These are phyloP conservation scores for Trametes versicolor DNA, from an alignment of 1,284 basidiomycete genomes.

Conservation along the genomic window DNA sequence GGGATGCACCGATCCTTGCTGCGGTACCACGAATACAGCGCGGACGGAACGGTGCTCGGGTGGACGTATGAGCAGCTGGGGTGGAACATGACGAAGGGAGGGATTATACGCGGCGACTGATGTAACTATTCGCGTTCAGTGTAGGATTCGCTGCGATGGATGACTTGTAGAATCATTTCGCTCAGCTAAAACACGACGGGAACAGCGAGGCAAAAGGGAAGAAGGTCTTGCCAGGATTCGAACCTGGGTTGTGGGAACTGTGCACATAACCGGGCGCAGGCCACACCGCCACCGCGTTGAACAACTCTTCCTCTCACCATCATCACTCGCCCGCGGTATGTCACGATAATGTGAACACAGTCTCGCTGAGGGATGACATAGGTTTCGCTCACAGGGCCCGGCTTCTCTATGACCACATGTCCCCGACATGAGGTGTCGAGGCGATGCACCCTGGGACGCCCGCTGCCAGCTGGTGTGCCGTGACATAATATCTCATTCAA, in stretches of 20 bases:
- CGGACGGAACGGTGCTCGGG: conserved; percentile 52
- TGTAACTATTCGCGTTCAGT: too few relatives aligned
- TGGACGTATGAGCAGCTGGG: conserved; percentile 62
- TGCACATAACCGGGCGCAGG: too few relatives aligned
- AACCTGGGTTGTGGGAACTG: conserved; percentile 41
- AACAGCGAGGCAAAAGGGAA: not conserved
- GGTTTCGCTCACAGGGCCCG: not conserved
- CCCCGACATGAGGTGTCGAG: conserved; percentile 8
- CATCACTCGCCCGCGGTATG: too few relatives aligned
- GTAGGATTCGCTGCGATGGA: too few relatives aligned
- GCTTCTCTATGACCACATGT: not conserved
- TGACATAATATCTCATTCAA: too few relatives aligned
- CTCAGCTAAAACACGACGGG: too few relatives aligned
- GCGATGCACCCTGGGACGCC: conserved; percentile 7
- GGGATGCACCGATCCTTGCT: conserved; percentile 58
- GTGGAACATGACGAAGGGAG: conserved; percentile 56
- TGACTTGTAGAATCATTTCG: not conserved
- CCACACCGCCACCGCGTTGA: too few relatives aligned
- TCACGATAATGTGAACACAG: too few relatives aligned
- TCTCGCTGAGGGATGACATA: not conserved
- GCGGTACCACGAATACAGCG: conserved; percentile 41
- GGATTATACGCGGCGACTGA: conserved; percentile 39
- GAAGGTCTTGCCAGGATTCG: conserved; percentile 40
- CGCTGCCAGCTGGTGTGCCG: too few relatives aligned
- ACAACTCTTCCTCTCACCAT: too few relatives aligned